phyloP scores from a whole-genome alignment of 345 rosid genomes.

The Brassica incana region DNA sequence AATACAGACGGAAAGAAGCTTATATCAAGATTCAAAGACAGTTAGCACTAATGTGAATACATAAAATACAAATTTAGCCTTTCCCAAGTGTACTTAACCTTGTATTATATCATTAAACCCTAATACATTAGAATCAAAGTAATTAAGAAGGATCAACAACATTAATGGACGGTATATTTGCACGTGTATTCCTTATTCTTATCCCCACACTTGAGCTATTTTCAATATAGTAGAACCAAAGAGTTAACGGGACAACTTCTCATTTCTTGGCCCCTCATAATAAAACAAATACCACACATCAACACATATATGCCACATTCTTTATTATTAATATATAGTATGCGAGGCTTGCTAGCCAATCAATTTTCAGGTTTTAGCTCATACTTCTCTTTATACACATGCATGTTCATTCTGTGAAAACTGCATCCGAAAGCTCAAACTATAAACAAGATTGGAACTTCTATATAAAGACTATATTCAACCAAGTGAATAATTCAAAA shows the following conservation, averaged over 20 bases:
- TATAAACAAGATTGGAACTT: neutral
- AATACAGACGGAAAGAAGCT: constrained; percentile 11
- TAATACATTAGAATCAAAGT: constrained; percentile 18
- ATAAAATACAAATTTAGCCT: constrained; percentile 19
- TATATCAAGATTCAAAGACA: constrained; percentile 1
- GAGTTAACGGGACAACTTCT: constrained; percentile 30
- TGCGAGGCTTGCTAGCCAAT: neutral
- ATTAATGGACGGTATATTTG: constrained; percentile 30
- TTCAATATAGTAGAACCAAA: constrained; percentile 7
- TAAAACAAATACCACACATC: constrained; percentile 25
- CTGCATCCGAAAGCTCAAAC: neutral
- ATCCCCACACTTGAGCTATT: neutral
- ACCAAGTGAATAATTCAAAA: neutral
- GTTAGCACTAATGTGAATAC: neutral
- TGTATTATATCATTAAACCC: constrained; percentile 22
- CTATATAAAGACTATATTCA: neutral
- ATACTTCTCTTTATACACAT: constrained; percentile 1
- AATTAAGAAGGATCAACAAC: neutral
- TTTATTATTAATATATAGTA: constrained; percentile 10
- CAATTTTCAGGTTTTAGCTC: neutral
- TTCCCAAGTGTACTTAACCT: constrained; percentile 33
- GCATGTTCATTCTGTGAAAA: neutral
- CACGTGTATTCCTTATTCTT: constrained; percentile 35
- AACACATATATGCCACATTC: neutral
- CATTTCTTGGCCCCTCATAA: constrained; percentile 26